Percentiles rank a stretch among this genome's conserved stretches.
Evolutionary conservation across 1,139 yeast species (phyloP).

Genomic region (Hyphopichia fennica): DNA sequence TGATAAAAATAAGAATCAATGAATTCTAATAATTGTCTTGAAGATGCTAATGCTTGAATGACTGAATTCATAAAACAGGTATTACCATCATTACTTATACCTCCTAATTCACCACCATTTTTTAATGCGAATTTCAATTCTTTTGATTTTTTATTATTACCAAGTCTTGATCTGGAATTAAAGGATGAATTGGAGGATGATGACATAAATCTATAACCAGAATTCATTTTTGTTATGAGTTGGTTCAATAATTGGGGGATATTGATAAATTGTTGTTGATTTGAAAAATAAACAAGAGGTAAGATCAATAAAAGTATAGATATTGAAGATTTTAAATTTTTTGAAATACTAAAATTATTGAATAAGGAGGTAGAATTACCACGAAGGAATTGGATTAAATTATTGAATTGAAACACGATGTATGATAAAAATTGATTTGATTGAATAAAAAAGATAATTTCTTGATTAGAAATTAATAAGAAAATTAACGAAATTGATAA

Average conservation of each 20-base stretch:
- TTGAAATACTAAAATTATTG: neutral
- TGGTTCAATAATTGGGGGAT: slow-evolving; percentile 13
- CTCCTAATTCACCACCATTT: slow-evolving; percentile 78
- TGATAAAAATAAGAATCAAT: slow-evolving; percentile 46
- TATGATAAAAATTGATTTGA: neutral
- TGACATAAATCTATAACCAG: slow-evolving; percentile 10
- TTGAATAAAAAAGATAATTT: neutral
- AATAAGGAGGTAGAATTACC: neutral
- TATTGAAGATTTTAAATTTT: neutral
- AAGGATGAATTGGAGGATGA: slow-evolving; percentile 1
- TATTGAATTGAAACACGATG: slow-evolving; percentile 1
- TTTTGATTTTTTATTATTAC: slow-evolving; percentile 17
- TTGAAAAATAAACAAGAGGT: slow-evolving; percentile 2
- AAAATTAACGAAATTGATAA: neutral
- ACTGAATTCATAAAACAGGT: slow-evolving; percentile 94
- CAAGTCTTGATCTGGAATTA: slow-evolving; percentile 10
- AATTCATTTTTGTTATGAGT: slow-evolving; percentile 14
- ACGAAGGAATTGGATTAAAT: neutral
- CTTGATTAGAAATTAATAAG: neutral
- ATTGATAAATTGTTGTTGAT: slow-evolving; percentile 6
- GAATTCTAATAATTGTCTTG: slow-evolving; percentile 59
- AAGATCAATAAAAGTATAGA: slow-evolving; percentile 1
- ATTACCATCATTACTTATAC: slow-evolving; percentile 85
- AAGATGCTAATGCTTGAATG: slow-evolving; percentile 78
- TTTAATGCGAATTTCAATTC: slow-evolving; percentile 41